Evolutionary conservation across 768 basidiomycete species (phyloP), one percentile per base, ranked within the genome.

Genomic region (Xanthoconium purpureum): DNA sequence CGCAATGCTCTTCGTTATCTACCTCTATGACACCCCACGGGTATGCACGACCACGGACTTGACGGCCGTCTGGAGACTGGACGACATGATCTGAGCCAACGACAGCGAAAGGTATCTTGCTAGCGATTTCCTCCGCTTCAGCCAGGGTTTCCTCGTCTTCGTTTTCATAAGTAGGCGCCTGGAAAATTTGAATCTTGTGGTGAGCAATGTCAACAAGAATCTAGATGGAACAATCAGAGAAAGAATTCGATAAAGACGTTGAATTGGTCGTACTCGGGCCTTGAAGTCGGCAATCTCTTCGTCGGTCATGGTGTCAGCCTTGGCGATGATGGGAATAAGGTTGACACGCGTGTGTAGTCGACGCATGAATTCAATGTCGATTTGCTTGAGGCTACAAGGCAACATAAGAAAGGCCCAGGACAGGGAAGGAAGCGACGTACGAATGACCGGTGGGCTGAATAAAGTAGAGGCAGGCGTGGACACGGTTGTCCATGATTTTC

Each of bases 1-100:
- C 97, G 64, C 97, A 99, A 70, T 99, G 97, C 17, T 94, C 91
- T 70, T 98, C 97, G 66, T 99, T 98, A 78, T 99, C 97, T 28
- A 99, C 97, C 71, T 99, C 97, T 62, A 98, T 94, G 48, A 95
- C 88, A 71, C 97, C 97, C 97, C 97, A 99, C 11, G 97, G 97
- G 73, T 99, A 99, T 5, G 85, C 80, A 63, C 97, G 92, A 13
- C 97, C 97, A 62, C 97, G 91, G 47, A 98, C 94, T 73, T 88
- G 79, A 56, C 94, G 89, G 28, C 95, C 94, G 66, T 96, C 94
- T 24, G 90, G 81, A 3, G 92, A 87, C 56, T 79, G 73, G 33
- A 99, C 90, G 52, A 88, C 75, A 60, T 80, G 78, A 74, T 98
- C 89, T 24, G 96, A 98, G 28, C 97, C 97, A 47, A 99, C 97